Evolutionary conservation across 768 basidiomycete genomes (phyloP).

Genomic region (Calvatia gigantea): DNA sequence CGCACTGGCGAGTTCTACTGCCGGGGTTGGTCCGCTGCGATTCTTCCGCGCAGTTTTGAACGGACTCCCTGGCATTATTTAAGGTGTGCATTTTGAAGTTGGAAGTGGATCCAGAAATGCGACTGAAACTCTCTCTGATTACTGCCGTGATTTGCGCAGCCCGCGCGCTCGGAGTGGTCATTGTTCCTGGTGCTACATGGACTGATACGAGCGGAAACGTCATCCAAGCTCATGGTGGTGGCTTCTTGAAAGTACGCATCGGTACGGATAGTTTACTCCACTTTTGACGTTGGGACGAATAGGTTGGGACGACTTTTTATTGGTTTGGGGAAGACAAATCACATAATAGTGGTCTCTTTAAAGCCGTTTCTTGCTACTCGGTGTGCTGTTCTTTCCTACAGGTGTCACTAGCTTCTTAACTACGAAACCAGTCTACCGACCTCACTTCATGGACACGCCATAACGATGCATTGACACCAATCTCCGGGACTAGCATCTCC

Average conservation of each 20-base stretch:
- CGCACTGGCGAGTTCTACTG: neutral
- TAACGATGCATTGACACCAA: slow-evolving; percentile 53
- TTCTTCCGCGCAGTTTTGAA: neutral
- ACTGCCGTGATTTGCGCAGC: neutral
- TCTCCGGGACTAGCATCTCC: slow-evolving; percentile 53
- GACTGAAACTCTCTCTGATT: neutral
- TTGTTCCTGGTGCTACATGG: slow-evolving; percentile 62
- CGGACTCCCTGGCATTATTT: neutral
- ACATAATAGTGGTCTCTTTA: slow-evolving; percentile 50
- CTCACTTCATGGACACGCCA: slow-evolving; percentile 54
- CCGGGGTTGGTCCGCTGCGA: slow-evolving; percentile 8
- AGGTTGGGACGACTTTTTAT: slow-evolving; percentile 55
- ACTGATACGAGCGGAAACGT: slow-evolving; percentile 56
- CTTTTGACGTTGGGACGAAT: neutral
- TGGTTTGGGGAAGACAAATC: slow-evolving; percentile 66
- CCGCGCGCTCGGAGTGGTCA: slow-evolving; percentile 31
- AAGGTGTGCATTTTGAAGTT: neutral
- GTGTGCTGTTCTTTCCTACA: slow-evolving; percentile 23
- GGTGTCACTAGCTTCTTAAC: neutral
- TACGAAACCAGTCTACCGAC: slow-evolving; percentile 39
- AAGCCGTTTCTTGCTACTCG: slow-evolving; percentile 56
- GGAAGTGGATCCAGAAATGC: neutral
- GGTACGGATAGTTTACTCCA: neutral
- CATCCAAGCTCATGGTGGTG: slow-evolving; percentile 64
- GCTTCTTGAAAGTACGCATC: slow-evolving; percentile 45